Base-by-base conservation (phyloP, 257 asterid species). In the Solanum arcanum region DNA sequence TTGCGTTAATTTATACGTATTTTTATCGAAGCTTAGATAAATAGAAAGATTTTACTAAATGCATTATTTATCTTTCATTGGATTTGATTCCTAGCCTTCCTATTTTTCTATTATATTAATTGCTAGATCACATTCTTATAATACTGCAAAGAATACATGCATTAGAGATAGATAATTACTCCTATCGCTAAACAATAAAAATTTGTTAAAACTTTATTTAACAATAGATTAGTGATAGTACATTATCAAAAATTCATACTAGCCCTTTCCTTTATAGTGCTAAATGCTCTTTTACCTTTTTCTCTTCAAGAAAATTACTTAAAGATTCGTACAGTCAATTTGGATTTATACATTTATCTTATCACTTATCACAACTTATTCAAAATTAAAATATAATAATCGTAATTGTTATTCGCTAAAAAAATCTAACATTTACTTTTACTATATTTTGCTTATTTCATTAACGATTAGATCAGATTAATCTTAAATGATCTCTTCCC, bases 1-100 rank as follows among this genome's bases (percentile, higher is more conserved):
- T 42, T 1, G 0, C 2, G 9, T 5, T 9, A 21, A 3, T 2
- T 39, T 21, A 12, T 5, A 7, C 0, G 3, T 12, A 74, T 23
- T 62, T 23, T 11, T 27, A 5, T 37, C 1, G 5, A 12, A 8
- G 13, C 25, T 16, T 15, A 16, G 8, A 73, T 7, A 73, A 73
- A 73, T 73, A 1, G 3, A 31, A 72, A 72, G 27, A 72, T 18
- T 0, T 72, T 3, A 35, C 1, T 18, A 9, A 4, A 25, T 5
- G 0, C 6, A 27, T 72, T 37, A 2, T 4, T 33, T 33, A 73
- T 35, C 5, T 20, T 73, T 73, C 9, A 21, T 35, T 5, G 4
- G 12, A 11, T 39, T 39, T 74, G 31, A 41, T 21, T 9, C 2
- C 3, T 37, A 12, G 18, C 31, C 11, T 37, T 74, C 5, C 4